Base-by-base conservation (phyloP, 805 yeast genomes). In the Candida caryicola region DNA sequence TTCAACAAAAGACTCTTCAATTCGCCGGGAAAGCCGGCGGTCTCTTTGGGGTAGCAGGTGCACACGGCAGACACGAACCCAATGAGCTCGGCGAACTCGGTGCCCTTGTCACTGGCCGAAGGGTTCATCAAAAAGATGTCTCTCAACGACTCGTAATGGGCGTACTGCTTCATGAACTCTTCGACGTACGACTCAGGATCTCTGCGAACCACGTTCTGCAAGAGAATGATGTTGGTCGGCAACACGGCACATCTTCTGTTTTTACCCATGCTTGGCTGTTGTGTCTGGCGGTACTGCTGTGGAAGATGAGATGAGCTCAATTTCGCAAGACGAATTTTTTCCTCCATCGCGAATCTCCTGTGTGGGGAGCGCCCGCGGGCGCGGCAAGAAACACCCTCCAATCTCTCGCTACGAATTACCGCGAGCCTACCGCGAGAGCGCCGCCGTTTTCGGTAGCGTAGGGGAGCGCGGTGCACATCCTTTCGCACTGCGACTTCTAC, bases 161-260 rank as follows among this genome's bases (percentile, higher is more conserved):
- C 78, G 58, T 83, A 88, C 59, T 93, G 99, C 52, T 89, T 93
- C 28, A 84, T 61, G 61, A 93, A 93, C 62, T 93, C 99, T 62
- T 93, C 99, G 43, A 80, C 79, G 59, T 93, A 93, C 0, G 98
- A 90, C 51, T 77, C 85, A 2, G 99, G 97, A 60, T 93, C 99
- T 52, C 97, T 75, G 51, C 90, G 83, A 7, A 93, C 95, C 47
- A 93, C 73, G 60, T 93, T 93, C 66, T 93, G 99, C 43, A 93
- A 66, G 45, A 91, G 69, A 27, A 95, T 90, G 57, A 93, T 85
- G 63, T 93, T 93, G 14, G 89, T 85, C 8, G 98, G 98, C 57
- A 91, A 70, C 40, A 90, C 75, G 32, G 97, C 96, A 18, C 96
- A 93, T 76, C 96, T 85, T 66, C 85, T 81, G 60, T 81, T 76